A percentile compares a stretch with the other conserved stretches of the same genome.
Conservation (phyloP, 1,284 basidiomycete species). For the Cryptococcus depauperatus region DNA sequence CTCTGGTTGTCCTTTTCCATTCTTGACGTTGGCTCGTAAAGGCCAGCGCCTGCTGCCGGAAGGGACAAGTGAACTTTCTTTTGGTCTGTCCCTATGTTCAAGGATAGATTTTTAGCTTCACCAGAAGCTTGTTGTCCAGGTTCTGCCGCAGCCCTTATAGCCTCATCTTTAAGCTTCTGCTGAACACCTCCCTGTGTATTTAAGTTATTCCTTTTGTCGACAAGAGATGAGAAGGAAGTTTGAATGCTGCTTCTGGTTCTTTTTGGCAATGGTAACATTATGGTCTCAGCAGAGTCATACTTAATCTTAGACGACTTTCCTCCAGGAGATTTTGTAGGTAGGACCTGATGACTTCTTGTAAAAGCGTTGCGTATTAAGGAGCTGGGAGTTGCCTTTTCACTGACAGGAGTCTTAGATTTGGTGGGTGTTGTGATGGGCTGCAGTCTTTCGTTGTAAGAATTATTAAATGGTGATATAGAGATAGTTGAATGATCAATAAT, state of each 20-base stretch:
- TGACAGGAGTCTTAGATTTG: constrained; percentile 23
- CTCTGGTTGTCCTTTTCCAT: no score
- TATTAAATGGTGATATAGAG: constrained; percentile 23
- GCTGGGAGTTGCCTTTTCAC: constrained; percentile 25
- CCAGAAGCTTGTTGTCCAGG: background rate
- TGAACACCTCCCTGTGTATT: no score
- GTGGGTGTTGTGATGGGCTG: constrained; percentile 20
- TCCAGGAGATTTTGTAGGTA: constrained; percentile 16
- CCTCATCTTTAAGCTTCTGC: no score
- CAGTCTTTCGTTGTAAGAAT: constrained; percentile 22
- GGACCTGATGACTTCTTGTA: constrained; percentile 18
- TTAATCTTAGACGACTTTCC: background rate
- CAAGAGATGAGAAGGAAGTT: no score
- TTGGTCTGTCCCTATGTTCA: constrained; percentile 1
- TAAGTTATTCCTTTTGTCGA: no score
- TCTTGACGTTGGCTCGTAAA: background rate
- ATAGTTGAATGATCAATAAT: constrained; percentile 35
- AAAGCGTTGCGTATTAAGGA: constrained; percentile 38
- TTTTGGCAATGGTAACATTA: constrained; percentile 25
- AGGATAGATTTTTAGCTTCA: constrained; percentile 5
- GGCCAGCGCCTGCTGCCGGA: background rate
- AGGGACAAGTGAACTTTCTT: background rate
- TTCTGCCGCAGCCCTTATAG: constrained; percentile 1
- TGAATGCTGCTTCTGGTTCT: no score
- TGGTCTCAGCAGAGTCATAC: constrained; percentile 15